phyloP scores from a whole-genome alignment of 257 asterid genomes.

The Coffea canephora region DNA sequence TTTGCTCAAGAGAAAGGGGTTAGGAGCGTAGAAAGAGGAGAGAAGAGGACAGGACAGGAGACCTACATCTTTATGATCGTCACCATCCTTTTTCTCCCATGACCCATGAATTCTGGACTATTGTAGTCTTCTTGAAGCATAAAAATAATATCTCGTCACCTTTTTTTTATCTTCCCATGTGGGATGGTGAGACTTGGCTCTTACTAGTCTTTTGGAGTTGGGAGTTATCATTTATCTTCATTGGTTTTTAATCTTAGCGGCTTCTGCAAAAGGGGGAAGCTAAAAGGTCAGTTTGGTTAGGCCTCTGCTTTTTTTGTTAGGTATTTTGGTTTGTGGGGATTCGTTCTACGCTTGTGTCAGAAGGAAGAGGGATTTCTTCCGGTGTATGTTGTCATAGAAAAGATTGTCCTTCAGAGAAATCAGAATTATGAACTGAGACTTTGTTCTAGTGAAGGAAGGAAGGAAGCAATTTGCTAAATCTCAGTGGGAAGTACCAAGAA shows the following conservation, averaged over 20 bases:
- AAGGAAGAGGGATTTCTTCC: conserved; percentile 18
- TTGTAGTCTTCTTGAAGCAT: not conserved
- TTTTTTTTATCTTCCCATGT: not conserved
- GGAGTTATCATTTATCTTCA: not conserved
- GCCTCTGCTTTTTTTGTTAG: not conserved
- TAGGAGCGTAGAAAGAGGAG: not conserved
- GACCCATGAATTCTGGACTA: not conserved
- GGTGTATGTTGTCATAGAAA: not conserved
- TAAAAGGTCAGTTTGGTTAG: not conserved
- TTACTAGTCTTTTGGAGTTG: not conserved
- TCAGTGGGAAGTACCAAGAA: not conserved
- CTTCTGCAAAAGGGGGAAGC: not conserved
- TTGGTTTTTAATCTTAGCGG: not conserved
- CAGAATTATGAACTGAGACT: not conserved
- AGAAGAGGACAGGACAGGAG: not conserved
- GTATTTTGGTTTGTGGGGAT: not conserved
- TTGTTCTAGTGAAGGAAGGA: not conserved
- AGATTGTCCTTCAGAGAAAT: not conserved
- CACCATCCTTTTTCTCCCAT: not conserved
- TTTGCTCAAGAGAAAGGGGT: not conserved
- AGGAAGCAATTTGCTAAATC: not conserved
- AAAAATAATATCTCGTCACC: not conserved
- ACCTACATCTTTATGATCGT: conserved; percentile 5
- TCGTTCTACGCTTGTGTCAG: conserved; percentile 8
- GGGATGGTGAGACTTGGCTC: not conserved